Base-by-base conservation (phyloP, 805 yeast genomes). In the Cyberlindnera veronae region DNA sequence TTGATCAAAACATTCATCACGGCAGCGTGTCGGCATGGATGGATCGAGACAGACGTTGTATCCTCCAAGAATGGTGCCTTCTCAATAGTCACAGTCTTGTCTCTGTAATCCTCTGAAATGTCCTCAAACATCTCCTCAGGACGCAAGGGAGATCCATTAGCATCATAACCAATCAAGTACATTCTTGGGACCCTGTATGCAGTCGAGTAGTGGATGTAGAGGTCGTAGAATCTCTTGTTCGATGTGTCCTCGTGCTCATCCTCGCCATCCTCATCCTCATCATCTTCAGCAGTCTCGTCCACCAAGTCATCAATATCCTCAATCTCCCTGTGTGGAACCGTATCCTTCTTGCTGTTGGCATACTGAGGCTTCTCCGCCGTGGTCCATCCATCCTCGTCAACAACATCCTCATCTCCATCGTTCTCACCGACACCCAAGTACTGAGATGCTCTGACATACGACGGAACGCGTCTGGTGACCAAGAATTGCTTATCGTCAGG, bases 41-140 rank as follows among this genome's bases (percentile, higher is more conserved):
- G 99, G 36, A 93, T 91, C 7, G 96, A 86, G 6, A 93, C 89
- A 0, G 85, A 71, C 39, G 72, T 63, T 0, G 93, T 84, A 55
- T 81, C 78, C 34, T 75, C 77, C 38, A 81, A 72, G 53, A 89
- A 89, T 11, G 99, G 98, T 6, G 95, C 81, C 48, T 77, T 79
- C 62, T 93, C 99, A 44, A 93, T 91, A 0, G 99, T 93, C 16
- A 91, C 99, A 1, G 99, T 93, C 64, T 93, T 93, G 54, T 91
- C 88, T 56, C 91, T 79, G 63, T 93, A 93, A 59, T 93, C 99
- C 28, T 83, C 76, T 2, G 90, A 77, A 33, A 93, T 88, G 62
- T 93, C 99, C 58, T 91, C 95, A 64, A 90, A 89, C 98, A 93
- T 93, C 54, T 84, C 82, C 24, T 79, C 72, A 2, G 98, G 96